Conservation (phyloP, 805 yeast species). For the Isabelozyma gotoi region DNA sequence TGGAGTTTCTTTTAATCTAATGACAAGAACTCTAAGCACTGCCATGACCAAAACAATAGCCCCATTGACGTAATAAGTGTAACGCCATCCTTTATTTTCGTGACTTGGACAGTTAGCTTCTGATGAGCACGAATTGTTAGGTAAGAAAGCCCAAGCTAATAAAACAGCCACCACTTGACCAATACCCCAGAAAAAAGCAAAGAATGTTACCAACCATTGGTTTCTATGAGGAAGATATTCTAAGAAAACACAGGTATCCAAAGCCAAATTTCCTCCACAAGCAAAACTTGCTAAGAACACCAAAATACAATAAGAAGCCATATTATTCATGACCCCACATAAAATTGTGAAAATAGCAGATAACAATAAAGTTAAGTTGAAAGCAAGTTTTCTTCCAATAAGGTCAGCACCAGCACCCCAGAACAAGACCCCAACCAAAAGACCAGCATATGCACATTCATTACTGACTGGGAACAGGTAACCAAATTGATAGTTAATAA, state of each 20-base stretch:
- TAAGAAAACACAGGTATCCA: conserved; percentile 53
- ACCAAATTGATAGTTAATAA: conserved; percentile 26
- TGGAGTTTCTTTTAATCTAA: conserved; percentile 53
- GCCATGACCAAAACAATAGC: conserved; percentile 48
- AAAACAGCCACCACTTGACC: conserved; percentile 57
- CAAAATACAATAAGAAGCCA: conserved; percentile 51
- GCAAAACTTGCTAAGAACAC: conserved; percentile 45
- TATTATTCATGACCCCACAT: conserved; percentile 51
- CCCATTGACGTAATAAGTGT: conserved; percentile 47
- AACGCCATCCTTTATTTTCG: conserved; percentile 64
- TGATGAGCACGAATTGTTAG: conserved; percentile 46
- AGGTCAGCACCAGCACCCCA: conserved; percentile 60
- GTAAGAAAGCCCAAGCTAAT: conserved; percentile 58
- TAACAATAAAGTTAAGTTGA: conserved; percentile 48
- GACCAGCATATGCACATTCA: conserved; percentile 36
- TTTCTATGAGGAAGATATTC: conserved; percentile 52
- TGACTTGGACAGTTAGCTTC: conserved; percentile 40
- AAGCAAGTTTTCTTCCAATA: conserved; percentile 53
- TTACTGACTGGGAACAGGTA: conserved; percentile 22
- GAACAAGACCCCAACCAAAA: conserved; percentile 51
- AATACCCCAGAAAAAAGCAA: conserved; percentile 58
- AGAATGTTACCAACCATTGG: conserved; percentile 52
- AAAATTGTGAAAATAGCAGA: conserved; percentile 53
- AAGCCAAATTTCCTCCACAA: conserved; percentile 58
- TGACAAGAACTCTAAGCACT: conserved; percentile 26